These are phyloP conservation scores for Barbatosphaeria neglecta DNA, from an alignment of 495 filamentous ascomycete genomes.

Conservation along the genomic window DNA sequence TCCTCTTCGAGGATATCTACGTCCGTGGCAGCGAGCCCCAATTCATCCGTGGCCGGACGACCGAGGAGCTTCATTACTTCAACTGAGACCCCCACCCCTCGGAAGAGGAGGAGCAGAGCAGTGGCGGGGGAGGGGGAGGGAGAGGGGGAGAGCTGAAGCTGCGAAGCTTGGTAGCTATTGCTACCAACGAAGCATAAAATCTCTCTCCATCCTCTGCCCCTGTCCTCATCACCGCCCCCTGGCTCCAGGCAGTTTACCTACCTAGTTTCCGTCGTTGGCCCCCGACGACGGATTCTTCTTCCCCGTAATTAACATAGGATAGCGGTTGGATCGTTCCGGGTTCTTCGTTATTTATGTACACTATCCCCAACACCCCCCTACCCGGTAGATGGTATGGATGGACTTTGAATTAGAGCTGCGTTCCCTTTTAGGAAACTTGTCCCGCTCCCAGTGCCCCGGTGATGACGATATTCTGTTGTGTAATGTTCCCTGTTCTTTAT, in stretches of 20 bases:
- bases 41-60: slow-evolving; percentile 79
- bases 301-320: not conserved
- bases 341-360: not conserved
- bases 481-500: too few relatives aligned
- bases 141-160: too few relatives aligned
- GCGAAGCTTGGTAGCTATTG: not conserved
- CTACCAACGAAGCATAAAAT: too few relatives aligned
- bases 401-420: not conserved
- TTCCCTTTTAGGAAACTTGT: too few relatives aligned
- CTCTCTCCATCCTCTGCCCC: too few relatives aligned
- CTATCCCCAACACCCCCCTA: not conserved
- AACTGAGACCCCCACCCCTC: not conserved
- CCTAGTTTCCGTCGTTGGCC: too few relatives aligned
- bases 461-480: too few relatives aligned
- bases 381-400: not conserved
- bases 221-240: too few relatives aligned
- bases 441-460: too few relatives aligned
- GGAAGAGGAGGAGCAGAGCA: too few relatives aligned
- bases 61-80: slow-evolving; percentile 91
- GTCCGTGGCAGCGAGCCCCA: slow-evolving; percentile 80
- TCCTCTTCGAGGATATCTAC: slow-evolving; percentile 95
- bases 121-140: too few relatives aligned
- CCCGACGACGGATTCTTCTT: not conserved
- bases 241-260: too few relatives aligned
- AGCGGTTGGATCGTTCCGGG: not conserved